Percentiles rank a stretch among this genome's conserved stretches.
Evolutionary conservation across 805 yeast genomes (phyloP).

Genomic region (Blastobotrys terrestris): DNA sequence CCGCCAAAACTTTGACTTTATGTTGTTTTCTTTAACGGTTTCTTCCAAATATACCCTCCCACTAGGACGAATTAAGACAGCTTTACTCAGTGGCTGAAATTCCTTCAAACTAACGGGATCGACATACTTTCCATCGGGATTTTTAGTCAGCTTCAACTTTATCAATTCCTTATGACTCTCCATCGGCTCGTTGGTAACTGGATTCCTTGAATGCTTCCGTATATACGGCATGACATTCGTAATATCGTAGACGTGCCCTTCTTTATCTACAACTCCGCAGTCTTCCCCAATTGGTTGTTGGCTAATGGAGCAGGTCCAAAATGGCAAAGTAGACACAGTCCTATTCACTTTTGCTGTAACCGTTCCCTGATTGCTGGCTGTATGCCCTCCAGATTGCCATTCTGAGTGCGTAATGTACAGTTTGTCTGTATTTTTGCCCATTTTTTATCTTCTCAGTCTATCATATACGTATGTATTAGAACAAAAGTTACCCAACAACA

Average conservation of each 20-base stretch:
- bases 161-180: slow-evolving; percentile 17
- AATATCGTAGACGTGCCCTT: slow-evolving; percentile 30
- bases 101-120: slow-evolving; percentile 33
- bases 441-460: slow-evolving; percentile 8
- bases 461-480: too few species aligned
- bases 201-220: slow-evolving; percentile 23
- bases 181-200: slow-evolving; percentile 27
- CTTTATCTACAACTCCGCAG: slow-evolving; percentile 24
- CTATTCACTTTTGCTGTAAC: slow-evolving; percentile 1
- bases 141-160: slow-evolving; percentile 21
- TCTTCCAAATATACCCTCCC: slow-evolving; percentile 29
- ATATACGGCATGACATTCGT: slow-evolving; percentile 26
- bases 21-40: slow-evolving; percentile 26
- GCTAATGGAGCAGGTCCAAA: slow-evolving; percentile 30
- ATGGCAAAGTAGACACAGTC: slow-evolving; percentile 22
- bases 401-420: slow-evolving; percentile 32
- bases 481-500: too few species aligned
- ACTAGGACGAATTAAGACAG: slow-evolving; percentile 25
- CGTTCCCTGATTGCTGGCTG: slow-evolving; percentile 25
- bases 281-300: slow-evolving; percentile 26
- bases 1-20: slow-evolving; percentile 25
- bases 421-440: slow-evolving; percentile 35
- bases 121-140: slow-evolving; percentile 24
- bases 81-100: slow-evolving; percentile 21
- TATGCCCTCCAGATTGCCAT: slow-evolving; percentile 27